These are phyloP conservation scores for Skeletonema potamos DNA, from an alignment of 108 stramenopile genomes.

Conservation along the genomic window DNA sequence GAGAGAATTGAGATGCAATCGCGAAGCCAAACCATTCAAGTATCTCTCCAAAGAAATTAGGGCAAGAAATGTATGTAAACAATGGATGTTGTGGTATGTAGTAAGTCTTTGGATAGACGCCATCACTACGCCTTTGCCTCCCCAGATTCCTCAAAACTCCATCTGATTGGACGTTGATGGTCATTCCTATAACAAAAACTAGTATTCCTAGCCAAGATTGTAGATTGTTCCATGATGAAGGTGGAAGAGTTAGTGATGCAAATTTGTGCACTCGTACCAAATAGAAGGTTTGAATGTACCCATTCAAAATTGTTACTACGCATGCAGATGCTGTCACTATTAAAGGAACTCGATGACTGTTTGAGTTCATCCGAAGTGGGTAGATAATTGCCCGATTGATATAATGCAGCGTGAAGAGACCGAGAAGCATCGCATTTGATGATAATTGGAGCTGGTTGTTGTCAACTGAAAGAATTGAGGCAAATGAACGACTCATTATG, in stretches of 20 bases:
- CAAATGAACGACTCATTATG: neutral
- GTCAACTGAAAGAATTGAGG: neutral
- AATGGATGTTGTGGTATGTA: slow-evolving; percentile 74
- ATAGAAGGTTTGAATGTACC: slow-evolving; percentile 69
- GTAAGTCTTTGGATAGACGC: slow-evolving; percentile 27
- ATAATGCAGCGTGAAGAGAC: slow-evolving; percentile 85
- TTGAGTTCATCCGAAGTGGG: slow-evolving; percentile 69
- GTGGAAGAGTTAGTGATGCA: slow-evolving; percentile 7
- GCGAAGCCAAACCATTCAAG: slow-evolving; percentile 89
- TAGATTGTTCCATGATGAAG: neutral
- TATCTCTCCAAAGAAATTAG: slow-evolving; percentile 88
- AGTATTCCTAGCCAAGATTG: slow-evolving; percentile 53
- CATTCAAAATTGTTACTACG: slow-evolving; percentile 65
- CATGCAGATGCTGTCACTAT: slow-evolving; percentile 55
- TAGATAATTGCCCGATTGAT: slow-evolving; percentile 83
- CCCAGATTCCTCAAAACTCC: slow-evolving; percentile 68
- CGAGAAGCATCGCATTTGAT: slow-evolving; percentile 58
- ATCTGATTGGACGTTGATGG: slow-evolving; percentile 74
- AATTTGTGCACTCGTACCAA: slow-evolving; percentile 21
- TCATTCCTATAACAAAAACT: slow-evolving; percentile 63
- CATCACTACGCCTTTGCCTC: neutral
- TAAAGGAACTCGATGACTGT: slow-evolving; percentile 67
- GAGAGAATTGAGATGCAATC: slow-evolving; percentile 50
- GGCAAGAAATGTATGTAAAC: slow-evolving; percentile 72
- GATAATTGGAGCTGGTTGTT: slow-evolving; percentile 1